Base-by-base conservation (phyloP, 208 protist genomes). In the Naegleria gruberi region DNA sequence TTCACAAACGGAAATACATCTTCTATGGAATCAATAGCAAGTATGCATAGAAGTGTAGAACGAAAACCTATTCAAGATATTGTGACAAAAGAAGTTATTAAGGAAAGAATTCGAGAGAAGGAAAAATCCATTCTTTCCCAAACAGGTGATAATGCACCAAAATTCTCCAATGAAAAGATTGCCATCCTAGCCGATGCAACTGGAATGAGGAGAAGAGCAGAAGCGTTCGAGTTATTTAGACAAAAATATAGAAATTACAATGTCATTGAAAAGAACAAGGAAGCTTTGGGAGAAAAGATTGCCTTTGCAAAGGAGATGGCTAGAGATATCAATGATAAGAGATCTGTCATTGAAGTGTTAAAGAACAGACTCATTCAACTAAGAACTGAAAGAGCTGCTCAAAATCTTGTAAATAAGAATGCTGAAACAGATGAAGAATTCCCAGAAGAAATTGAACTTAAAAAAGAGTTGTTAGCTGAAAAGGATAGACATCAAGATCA, bases 171-270 rank as follows among this genome's bases (percentile, higher is more conserved):
- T 55, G 83, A 87, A 40, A 87, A 87, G 15, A 34, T 87, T 23
- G 44, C 26, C 7, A 34, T 41, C 1, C 6, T 87, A 40, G 41
- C 83, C 4, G 42, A 41, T 45, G 44, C 41, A 57, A 17, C 19
- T n/a, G 83, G 83, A 87, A 87, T 87, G 83, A 87, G 10, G 19
- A 40, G 37, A 12, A 51, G 83, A 37, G 83, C 83, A 40, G 34
- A 87, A 40, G 44, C 43, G 0, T 87, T 87, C 55, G 83, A 87
- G 55, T 3, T 55, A 34, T 87, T 87, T 40, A 15, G 83, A 40
- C 34, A 55, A 41, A 87, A 10, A 12, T 87, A 87, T 55, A 15
- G 83, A 87, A 30, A 87, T 26, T 30, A 87, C 42, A 55, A 55
- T 45, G 83, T 55, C 8, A 87, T 87, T 44, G 83, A 87, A 40